These are phyloP conservation scores for Lentithecium fluviatile DNA, from an alignment of 495 filamentous ascomycete genomes.

Conservation along the genomic window DNA sequence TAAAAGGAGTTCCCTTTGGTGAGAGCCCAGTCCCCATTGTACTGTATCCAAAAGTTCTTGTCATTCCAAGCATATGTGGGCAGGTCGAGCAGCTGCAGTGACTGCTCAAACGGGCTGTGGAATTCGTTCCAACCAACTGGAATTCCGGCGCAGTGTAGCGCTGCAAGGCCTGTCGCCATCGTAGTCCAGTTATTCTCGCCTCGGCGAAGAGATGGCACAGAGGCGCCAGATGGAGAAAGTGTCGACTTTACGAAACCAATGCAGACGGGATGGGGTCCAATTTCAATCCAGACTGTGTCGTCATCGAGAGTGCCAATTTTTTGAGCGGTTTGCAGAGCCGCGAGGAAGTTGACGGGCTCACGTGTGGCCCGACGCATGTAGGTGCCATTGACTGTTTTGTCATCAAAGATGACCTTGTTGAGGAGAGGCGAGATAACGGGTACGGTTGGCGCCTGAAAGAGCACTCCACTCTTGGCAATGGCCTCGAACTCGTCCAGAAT, in stretches of 20 bases:
- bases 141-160: conserved; percentile 17
- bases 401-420: conserved; percentile 57
- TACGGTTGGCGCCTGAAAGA: conserved; percentile 61
- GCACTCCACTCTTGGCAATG: conserved; percentile 53
- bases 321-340: conserved; percentile 20
- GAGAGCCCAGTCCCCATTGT: conserved; percentile 42
- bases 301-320: conserved; percentile 31
- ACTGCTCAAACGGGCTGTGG: conserved; percentile 9
- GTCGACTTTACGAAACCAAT: conserved; percentile 2
- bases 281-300: conserved; percentile 43
- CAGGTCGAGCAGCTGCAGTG: conserved; percentile 9
- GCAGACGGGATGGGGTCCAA: conserved; percentile 35
- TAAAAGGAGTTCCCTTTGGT: conserved; percentile 39
- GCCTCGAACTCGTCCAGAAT: conserved; percentile 67
- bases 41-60: conserved; percentile 50
- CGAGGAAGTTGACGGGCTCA: conserved; percentile 66
- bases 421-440: conserved; percentile 71
- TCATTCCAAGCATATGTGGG: conserved; percentile 38
- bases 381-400: conserved; percentile 53
- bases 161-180: conserved; percentile 5
- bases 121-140: conserved; percentile 23
- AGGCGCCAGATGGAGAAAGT: not conserved
- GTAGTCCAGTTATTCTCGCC: conserved; percentile 23
- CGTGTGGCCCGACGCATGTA: conserved; percentile 69
- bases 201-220: conserved; percentile 9